Percentiles rank a stretch among this genome's conserved stretches.
Conservation (phyloP, 1,284 basidiomycete genomes). For the Fomitopsis pinicola region DNA sequence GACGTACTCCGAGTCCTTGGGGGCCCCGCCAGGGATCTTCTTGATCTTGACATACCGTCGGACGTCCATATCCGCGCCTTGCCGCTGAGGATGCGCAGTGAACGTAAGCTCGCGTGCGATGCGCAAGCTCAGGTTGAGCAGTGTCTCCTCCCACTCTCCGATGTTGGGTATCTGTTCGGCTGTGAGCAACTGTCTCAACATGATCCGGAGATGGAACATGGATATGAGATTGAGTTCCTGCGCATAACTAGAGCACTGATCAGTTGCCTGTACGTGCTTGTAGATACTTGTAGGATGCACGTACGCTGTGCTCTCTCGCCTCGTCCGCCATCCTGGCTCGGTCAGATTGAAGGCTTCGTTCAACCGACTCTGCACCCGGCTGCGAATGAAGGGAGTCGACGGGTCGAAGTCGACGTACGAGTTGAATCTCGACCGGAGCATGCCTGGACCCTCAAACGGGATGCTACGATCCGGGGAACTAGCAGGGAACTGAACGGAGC, state of each 20-base stretch:
- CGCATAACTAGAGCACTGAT: slow-evolving; percentile 49
- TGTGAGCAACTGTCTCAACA: slow-evolving; percentile 87
- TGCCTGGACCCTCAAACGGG: slow-evolving; percentile 47
- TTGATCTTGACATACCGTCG: slow-evolving; percentile 97
- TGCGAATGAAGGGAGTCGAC: slow-evolving; percentile 73
- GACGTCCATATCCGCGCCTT: slow-evolving; percentile 92
- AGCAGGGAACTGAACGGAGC: slow-evolving; percentile 76
- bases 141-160: slow-evolving; percentile 81
- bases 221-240: slow-evolving; percentile 82
- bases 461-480: slow-evolving; percentile 62
- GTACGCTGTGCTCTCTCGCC: slow-evolving; percentile 80
- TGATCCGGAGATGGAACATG: slow-evolving; percentile 82
- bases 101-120: slow-evolving; percentile 77
- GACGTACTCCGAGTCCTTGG: slow-evolving; percentile 93
- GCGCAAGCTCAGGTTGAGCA: slow-evolving; percentile 76
- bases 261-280: slow-evolving; percentile 3
- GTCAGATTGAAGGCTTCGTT: slow-evolving; percentile 46
- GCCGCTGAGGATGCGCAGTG: slow-evolving; percentile 66
- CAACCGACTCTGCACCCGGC: slow-evolving; percentile 73
- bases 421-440: slow-evolving; percentile 56
- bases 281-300: slow-evolving; percentile 23
- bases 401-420: slow-evolving; percentile 67
- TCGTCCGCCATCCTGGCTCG: slow-evolving; percentile 73
- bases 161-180: slow-evolving; percentile 74
- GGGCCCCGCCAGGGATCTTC: slow-evolving; percentile 92